Base-by-base conservation (phyloP, 78 protist genomes). In the Dictyostelium brefeldianum region DNA sequence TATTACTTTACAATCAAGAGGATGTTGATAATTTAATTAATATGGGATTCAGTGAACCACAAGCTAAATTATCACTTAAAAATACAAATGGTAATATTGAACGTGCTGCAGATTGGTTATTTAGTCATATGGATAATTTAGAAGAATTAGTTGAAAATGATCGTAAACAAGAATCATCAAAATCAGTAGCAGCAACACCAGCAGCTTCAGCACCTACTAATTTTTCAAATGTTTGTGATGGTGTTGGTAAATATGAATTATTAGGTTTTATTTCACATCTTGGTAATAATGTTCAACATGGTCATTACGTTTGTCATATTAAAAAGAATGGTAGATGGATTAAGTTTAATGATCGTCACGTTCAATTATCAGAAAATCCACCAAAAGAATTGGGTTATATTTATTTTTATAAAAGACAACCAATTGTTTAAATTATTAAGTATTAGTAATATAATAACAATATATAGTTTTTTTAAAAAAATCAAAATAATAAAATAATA, bases 241-340 rank as follows among this genome's bases (percentile, higher is more conserved):
- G 96, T 73, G 1, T 15, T 15, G 95, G 89, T 11, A 92, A 54
- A 48, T 97, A 97, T 91, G 65, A 89, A 20, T 89, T 98, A 67
- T 18, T 83, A 1, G 99, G 95, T 31, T 75, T 98, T 65, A 89
- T 97, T 69, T 50, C 96, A 7, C 99, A 98, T 96, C 75, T 98
- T 50, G 99, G 99, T 18, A 43, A 77, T 22, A 81, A 73, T 79
- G 96, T 98, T 1, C 71, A 46, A 11, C 53, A 78, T 31, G 99
- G 99, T 36, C 99, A 98, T 94, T 98, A 98, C 69, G 98, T 98
- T 56, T 93, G 97, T 41, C 99, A 98, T 93, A 59, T 98, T n/a
- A 79, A 80, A 73, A 96, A 96, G 62, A 74, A 95, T 29, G 97
- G 81, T 31, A 51, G 78, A 27, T 98, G 98, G 98, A 89, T 89